Conservation (phyloP, 2,329 filamentous ascomycete genomes). For the Orbilia javanica region DNA sequence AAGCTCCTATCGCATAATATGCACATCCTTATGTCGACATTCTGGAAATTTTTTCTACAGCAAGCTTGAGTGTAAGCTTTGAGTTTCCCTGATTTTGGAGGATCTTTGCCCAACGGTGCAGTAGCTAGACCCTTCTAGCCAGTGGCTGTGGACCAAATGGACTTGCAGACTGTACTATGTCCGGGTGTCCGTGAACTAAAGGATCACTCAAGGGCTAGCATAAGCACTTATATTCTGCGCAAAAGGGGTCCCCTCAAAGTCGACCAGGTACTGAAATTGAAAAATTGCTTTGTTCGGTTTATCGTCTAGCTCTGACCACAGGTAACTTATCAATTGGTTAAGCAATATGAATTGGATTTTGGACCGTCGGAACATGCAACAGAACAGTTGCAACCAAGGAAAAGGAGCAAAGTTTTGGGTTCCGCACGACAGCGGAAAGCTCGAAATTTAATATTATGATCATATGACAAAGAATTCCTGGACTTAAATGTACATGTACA, state of each 20-base stretch:
- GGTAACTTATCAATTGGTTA: not conserved
- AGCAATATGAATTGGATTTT: not conserved
- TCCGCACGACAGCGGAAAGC: not conserved
- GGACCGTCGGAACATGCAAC: not conserved
- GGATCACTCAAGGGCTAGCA: not conserved
- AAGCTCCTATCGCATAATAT: not conserved
- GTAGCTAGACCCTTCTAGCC: not conserved
- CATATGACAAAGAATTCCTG: not conserved
- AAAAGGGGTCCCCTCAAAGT: slow-evolving; percentile 10
- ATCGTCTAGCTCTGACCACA: not conserved
- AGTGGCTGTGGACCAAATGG: not conserved
- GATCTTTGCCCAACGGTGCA: not conserved
- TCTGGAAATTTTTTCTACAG: not conserved
- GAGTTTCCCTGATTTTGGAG: not conserved
- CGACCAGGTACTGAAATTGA: slow-evolving; percentile 4
- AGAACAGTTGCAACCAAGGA: not conserved
- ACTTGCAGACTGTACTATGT: not conserved
- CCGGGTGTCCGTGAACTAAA: slow-evolving; percentile 18
- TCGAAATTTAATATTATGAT: not conserved
- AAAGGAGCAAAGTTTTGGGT: not conserved
- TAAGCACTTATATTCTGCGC: slow-evolving; percentile 1
- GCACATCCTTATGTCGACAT: not conserved
- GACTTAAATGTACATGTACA: not conserved
- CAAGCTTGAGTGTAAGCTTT: not conserved
- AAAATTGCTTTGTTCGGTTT: slow-evolving; percentile 3